Percentiles rank a stretch among this genome's conserved stretches.
phyloP scores from a whole-genome alignment of 1,284 basidiomycete genomes.

The Cutaneotrichosporon spelunceum region DNA sequence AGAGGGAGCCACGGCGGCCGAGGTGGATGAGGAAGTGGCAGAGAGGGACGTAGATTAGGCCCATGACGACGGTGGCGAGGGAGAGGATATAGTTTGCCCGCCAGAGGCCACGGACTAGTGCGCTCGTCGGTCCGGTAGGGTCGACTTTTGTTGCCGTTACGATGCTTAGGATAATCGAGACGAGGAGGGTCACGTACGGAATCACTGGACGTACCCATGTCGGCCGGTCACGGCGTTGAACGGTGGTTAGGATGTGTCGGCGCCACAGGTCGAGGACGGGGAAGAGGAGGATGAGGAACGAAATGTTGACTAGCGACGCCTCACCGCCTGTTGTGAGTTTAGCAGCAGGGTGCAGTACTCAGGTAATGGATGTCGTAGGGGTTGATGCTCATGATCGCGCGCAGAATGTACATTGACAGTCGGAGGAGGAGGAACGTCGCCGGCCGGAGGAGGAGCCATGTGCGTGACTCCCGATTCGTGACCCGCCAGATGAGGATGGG shows the following conservation, averaged over 20 bases:
- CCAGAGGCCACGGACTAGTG: slow-evolving; percentile 26
- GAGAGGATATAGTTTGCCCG: slow-evolving; percentile 26
- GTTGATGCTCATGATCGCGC: slow-evolving; percentile 34
- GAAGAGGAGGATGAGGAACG: slow-evolving; percentile 37
- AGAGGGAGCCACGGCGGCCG: slow-evolving; percentile 7
- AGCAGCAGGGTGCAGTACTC: no score
- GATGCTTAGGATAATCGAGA: slow-evolving; percentile 29
- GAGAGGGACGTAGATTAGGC: slow-evolving; percentile 15
- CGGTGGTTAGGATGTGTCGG: slow-evolving; percentile 21
- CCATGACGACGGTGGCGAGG: slow-evolving; percentile 25
- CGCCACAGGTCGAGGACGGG: slow-evolving; percentile 33
- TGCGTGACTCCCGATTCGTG: slow-evolving; percentile 17
- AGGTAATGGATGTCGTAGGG: slow-evolving; percentile 26
- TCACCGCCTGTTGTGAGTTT: slow-evolving; percentile 40
- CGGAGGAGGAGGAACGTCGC: slow-evolving; percentile 30
- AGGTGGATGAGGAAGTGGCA: slow-evolving; percentile 22
- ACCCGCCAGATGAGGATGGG: slow-evolving; percentile 30
- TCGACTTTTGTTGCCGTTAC: slow-evolving; percentile 14
- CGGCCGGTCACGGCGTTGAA: slow-evolving; percentile 10
- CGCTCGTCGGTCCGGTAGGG: slow-evolving; percentile 6
- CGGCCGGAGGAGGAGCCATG: slow-evolving; percentile 32
- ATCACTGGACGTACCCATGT: slow-evolving; percentile 9
- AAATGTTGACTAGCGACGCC: slow-evolving; percentile 34
- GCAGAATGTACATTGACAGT: slow-evolving; percentile 28
- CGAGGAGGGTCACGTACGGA: slow-evolving; percentile 20